Evolutionary conservation across 2,329 filamentous ascomycete species (phyloP).

Genomic region (Colletotrichum higginsianum): DNA sequence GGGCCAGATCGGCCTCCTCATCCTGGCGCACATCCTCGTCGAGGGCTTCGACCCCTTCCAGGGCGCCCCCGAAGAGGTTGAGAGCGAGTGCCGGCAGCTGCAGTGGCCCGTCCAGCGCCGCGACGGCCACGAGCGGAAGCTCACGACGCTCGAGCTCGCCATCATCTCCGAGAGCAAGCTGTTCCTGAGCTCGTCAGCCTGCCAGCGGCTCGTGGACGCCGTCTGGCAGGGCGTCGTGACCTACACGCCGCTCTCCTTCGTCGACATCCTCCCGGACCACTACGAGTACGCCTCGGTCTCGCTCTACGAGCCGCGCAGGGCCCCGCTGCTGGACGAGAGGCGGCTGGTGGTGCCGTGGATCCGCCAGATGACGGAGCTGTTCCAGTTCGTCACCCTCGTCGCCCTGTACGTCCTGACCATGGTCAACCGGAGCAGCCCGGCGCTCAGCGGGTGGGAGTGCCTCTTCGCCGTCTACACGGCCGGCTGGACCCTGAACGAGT

Average conservation of each 20-base stretch:
- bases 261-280: slow-evolving; percentile 81
- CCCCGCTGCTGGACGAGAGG: slow-evolving; percentile 78
- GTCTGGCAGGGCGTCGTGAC: slow-evolving; percentile 78
- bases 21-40: slow-evolving; percentile 78
- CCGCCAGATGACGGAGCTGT: slow-evolving; percentile 75
- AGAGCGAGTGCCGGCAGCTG: slow-evolving; percentile 46
- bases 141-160: slow-evolving; percentile 79
- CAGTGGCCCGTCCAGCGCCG: slow-evolving; percentile 58
- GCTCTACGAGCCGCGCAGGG: slow-evolving; percentile 76
- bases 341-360: slow-evolving; percentile 80
- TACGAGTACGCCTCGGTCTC: slow-evolving; percentile 80
- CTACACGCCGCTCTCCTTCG: slow-evolving; percentile 79
- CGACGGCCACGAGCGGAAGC: slow-evolving; percentile 64
- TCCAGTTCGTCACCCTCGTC: slow-evolving; percentile 75
- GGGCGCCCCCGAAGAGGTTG: slow-evolving; percentile 74
- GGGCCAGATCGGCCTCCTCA: slow-evolving; percentile 73
- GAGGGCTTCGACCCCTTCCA: slow-evolving; percentile 82
- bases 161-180: slow-evolving; percentile 80
- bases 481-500: slow-evolving; percentile 78
- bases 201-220: slow-evolving; percentile 78
- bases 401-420: slow-evolving; percentile 76
- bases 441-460: slow-evolving; percentile 67
- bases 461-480: slow-evolving; percentile 75
- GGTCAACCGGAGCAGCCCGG: slow-evolving; percentile 64
- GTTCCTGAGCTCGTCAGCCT: slow-evolving; percentile 77